Base-by-base conservation (phyloP, 2,329 filamentous ascomycete species). In the Didymella sp. region DNA sequence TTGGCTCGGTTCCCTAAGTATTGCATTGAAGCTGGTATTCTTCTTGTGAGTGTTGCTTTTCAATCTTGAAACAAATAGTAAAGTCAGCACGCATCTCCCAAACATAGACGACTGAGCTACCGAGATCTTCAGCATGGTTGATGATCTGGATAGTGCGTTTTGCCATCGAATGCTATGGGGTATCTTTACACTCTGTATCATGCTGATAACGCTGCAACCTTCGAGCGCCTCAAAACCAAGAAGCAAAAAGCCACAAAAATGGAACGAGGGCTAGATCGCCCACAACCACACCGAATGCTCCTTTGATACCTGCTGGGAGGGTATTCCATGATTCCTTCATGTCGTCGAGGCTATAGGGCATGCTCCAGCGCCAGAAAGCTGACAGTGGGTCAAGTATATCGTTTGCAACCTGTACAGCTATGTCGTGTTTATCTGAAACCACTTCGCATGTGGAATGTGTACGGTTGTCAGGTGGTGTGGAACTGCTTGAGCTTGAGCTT, bases 131-230 rank as follows among this genome's bases (percentile, higher is more conserved):
- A 13, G 11, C 3, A 11, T 9, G 19, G 3, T 2, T 24, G 19
- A 5, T 8, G 11, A 33, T 8, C 15, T 24, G 30, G 8, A 4
- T 25, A 9, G 17, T 48, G 6, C 35, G 41, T 49, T 8, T 1
- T 41, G 9, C 37, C 27, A 11, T 50, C 43, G 35, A 41, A 35
- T 41, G 50, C 51, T 47, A 47, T 7, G 51, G 51, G 51, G 42
- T 52, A 52, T 52, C 40, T 45, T 24, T 13, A 30, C n/a, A 45
- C 49, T 22, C 50, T 25, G 28, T 41, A 13, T 33, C 33, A 15
- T 33, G 24, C 13, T 9, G 7, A 17, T 19, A 15, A 37, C 19
- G 24, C 30, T 27, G 12, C 9, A 17, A 13, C 2, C 25, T 17
- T 4, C 12, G 15, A 44, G 38, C 49, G 24, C 49, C 49, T 21